Conservation (phyloP, 2,329 filamentous ascomycete genomes). For the Pochonia chlamydosporia region DNA sequence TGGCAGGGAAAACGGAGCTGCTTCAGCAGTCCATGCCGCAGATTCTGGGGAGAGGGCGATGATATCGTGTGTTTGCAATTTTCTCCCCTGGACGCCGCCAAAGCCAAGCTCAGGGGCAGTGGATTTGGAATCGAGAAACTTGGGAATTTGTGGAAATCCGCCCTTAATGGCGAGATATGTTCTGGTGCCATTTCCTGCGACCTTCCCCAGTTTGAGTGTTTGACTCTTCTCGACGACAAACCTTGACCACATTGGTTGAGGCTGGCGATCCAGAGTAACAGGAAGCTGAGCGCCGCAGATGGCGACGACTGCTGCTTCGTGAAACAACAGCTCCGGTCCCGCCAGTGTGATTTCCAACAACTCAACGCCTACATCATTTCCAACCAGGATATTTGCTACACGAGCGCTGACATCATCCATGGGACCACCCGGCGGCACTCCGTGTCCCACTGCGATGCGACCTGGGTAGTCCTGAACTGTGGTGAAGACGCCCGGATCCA, state of each 20-base stretch:
- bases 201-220: conserved; percentile 46
- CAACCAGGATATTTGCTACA: conserved; percentile 54
- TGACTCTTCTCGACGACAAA: conserved; percentile 41
- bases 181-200: conserved; percentile 43
- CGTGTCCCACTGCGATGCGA: conserved; percentile 49
- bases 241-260: conserved; percentile 49
- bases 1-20: conserved; percentile 6
- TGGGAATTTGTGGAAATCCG: conserved; percentile 36
- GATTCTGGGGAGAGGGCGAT: background rate
- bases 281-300: conserved; percentile 51
- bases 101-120: conserved; percentile 52
- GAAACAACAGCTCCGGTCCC: conserved; percentile 53
- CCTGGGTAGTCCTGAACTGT: conserved; percentile 54
- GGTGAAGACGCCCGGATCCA: conserved; percentile 51
- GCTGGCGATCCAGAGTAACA: conserved; percentile 40
- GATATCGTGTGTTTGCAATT: conserved; percentile 34
- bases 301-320: conserved; percentile 47
- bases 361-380: conserved; percentile 46
- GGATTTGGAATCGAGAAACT: conserved; percentile 54
- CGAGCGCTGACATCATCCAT: conserved; percentile 56
- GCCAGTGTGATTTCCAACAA: conserved; percentile 54
- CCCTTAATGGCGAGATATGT: conserved; percentile 50
- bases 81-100: conserved; percentile 54
- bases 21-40: background rate
- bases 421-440: conserved; percentile 53